These are phyloP conservation scores for Quercus suber DNA, from an alignment of 306 rosid species.

Conservation along the genomic window DNA sequence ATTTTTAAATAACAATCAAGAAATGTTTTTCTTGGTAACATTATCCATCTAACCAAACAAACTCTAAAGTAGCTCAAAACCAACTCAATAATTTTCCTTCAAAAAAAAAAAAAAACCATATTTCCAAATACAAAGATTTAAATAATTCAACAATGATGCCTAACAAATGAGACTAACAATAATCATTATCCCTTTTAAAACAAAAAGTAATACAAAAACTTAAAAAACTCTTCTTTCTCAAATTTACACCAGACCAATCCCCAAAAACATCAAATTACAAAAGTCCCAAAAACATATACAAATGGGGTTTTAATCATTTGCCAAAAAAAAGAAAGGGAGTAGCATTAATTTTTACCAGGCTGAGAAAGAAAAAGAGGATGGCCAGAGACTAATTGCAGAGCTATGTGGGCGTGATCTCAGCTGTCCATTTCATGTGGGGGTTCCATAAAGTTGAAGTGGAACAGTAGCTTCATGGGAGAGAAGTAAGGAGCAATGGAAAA, in stretches of 20 bases:
- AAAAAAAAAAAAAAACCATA: background rate
- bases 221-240: background rate
- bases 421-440: conserved; percentile 12
- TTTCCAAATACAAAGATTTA: background rate
- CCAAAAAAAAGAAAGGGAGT: background rate
- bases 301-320: conserved; percentile 8
- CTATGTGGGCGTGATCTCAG: conserved; percentile 17
- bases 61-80: background rate
- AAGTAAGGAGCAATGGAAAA: background rate
- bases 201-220: background rate
- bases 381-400: conserved; percentile 27
- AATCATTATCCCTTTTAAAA: background rate
- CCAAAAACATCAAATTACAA: background rate
- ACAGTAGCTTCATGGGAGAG: background rate
- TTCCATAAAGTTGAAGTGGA: background rate
- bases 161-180: background rate
- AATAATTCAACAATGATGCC: background rate
- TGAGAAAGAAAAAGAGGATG: conserved; percentile 1
- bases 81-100: background rate
- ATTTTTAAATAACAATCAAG: background rate
- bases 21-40: background rate
- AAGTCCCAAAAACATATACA: background rate
- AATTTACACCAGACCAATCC: background rate
- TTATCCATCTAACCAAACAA: background rate
- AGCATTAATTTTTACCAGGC: conserved; percentile 24